Evolutionary conservation across 441 rosid genomes (phyloP), one percentile per base, ranked within the genome.

Genomic region (Pelargonium myrrhifolium): DNA sequence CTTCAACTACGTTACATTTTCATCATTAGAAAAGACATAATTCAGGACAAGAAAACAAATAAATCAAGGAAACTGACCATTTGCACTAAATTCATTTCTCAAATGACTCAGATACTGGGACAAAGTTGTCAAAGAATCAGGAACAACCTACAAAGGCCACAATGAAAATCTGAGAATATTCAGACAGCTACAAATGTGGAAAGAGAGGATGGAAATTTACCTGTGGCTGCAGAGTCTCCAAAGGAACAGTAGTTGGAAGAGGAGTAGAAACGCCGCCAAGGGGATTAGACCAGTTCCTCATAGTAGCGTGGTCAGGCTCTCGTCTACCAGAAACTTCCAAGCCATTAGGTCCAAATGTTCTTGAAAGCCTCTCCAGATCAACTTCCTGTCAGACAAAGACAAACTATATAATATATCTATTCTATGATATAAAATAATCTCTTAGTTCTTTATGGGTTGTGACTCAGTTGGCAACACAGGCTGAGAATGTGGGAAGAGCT

Each of bases 21-120:
- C 7, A 51, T 5, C 18, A 15, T 15, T 15, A 51, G 58, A 20
- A 51, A 51, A n/a, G 6, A 15, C 21, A 15, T 51, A 51, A 51
- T 51, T 7, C 17, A n/a, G 22, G 58, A 22, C 47, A 37, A 55
- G 21, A 24, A 7, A 28, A 65, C 24, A 65, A 6, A 43, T 15
- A 6, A 22, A 1, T 2, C 0, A 47, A 9, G 53, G 49, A 67
- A 64, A 64, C 75, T 64, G 35, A 78, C 79, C 79, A 69, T 64
- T 70, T 64, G 67, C 62, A 70, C 70, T 69, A 70, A 78, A 75
- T 43, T 70, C 77, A 53, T 75, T 72, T 72, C 79, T 72, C 71
- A 78, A 76, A 78, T 70, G 71, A 67, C 61, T 67, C 43, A 78
- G 73, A 70, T 70, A 75, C 58, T 75, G 73, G 28, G 79, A 72